Evolutionary conservation across 2,329 filamentous ascomycete species (phyloP).

Genomic region (Diaporthe ampelina): DNA sequence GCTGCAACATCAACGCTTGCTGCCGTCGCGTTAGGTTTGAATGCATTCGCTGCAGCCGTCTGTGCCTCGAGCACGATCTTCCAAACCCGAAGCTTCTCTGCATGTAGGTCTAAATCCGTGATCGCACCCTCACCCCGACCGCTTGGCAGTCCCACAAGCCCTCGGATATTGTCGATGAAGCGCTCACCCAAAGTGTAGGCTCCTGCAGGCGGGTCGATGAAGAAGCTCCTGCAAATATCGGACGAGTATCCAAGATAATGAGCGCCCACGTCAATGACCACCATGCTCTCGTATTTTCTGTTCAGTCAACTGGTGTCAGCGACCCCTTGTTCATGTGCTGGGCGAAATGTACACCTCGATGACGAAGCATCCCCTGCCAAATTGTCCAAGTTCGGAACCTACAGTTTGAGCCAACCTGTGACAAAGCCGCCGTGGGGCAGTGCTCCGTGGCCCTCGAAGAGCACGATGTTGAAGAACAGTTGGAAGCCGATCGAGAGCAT

Average conservation of each 20-base stretch:
- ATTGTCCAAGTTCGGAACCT: background rate
- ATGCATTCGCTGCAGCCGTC: constrained; percentile 64
- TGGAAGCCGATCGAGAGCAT: constrained; percentile 67
- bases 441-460: constrained; percentile 70
- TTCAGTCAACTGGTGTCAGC: too few relatives aligned
- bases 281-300: constrained; percentile 65
- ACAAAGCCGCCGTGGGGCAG: constrained; percentile 68
- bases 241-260: constrained; percentile 74
- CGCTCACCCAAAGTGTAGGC: background rate
- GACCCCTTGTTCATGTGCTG: too few relatives aligned
- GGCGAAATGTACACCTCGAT: too few relatives aligned
- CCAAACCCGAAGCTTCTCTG: constrained; percentile 71
- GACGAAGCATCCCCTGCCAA: too few relatives aligned
- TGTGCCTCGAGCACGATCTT: constrained; percentile 74
- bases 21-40: constrained; percentile 66
- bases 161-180: background rate
- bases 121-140: background rate
- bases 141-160: background rate
- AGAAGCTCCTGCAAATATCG: constrained; percentile 75
- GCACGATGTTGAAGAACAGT: constrained; percentile 74
- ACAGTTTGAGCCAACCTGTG: constrained; percentile 63
- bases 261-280: constrained; percentile 74
- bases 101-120: constrained; percentile 46
- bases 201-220: constrained; percentile 55
- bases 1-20: constrained; percentile 74